Conservation (phyloP, 2,329 filamentous ascomycete species). For the Karstenula rhodostoma region DNA sequence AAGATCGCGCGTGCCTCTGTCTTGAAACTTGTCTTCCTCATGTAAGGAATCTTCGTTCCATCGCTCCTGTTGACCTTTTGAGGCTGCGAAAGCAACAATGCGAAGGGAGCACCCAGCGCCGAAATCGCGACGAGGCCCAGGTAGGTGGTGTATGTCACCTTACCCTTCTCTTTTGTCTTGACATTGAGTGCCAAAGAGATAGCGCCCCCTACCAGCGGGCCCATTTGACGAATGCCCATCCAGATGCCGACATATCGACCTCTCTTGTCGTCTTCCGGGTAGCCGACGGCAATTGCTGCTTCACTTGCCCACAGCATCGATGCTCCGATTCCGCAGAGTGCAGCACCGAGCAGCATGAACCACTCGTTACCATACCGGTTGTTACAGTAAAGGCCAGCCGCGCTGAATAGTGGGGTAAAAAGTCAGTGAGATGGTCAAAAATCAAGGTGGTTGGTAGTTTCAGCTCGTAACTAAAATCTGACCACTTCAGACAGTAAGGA, state of each 20-base stretch:
- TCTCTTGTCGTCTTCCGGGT: constrained; percentile 56
- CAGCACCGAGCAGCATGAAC: constrained; percentile 46
- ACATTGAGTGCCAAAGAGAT: constrained; percentile 62
- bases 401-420: constrained; percentile 1
- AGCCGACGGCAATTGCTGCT: constrained; percentile 54
- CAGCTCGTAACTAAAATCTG: no score
- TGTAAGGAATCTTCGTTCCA: constrained; percentile 44
- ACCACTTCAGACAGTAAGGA: no score
- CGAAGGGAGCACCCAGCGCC: constrained; percentile 56
- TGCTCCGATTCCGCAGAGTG: constrained; percentile 46
- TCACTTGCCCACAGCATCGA: constrained; percentile 53
- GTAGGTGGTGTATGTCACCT: constrained; percentile 55
- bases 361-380: constrained; percentile 44
- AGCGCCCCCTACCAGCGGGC: constrained; percentile 61
- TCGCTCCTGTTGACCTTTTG: constrained; percentile 56
- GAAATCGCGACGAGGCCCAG: constrained; percentile 55
- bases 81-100: constrained; percentile 56
- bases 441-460: no score
- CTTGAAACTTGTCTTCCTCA: constrained; percentile 50
- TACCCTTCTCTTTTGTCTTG: constrained; percentile 53
- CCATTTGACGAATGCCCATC: constrained; percentile 62
- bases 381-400: constrained; percentile 39
- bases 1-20: constrained; percentile 50
- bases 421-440: no score
- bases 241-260: constrained; percentile 60